A percentile compares a stretch with the other conserved stretches of the same genome.
These are phyloP conservation scores for Tylopilus rubrobrunneus DNA, from an alignment of 768 basidiomycete species.

Conservation along the genomic window DNA sequence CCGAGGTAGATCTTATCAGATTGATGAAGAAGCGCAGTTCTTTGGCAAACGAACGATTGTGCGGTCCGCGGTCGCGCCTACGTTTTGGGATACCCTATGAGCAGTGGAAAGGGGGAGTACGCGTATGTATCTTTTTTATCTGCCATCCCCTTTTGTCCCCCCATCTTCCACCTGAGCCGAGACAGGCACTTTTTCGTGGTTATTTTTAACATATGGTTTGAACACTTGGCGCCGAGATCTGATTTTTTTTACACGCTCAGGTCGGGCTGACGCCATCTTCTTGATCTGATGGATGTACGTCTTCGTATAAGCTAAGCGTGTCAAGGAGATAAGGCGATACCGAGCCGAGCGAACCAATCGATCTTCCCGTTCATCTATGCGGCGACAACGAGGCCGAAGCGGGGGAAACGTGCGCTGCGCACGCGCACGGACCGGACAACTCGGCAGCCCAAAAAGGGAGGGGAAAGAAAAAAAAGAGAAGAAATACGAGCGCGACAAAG, in stretches of 20 bases:
- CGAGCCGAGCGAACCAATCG: conserved; percentile 14
- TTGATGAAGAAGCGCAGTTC: conserved; percentile 56
- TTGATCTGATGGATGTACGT: background rate
- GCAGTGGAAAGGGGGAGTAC: too few relatives aligned
- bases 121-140: too few relatives aligned
- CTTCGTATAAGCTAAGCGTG: background rate
- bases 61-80: conserved; percentile 29
- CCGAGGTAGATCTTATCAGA: conserved; percentile 58
- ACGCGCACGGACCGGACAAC: background rate
- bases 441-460: too few relatives aligned
- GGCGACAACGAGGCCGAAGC: conserved; percentile 12
- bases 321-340: conserved; percentile 22
- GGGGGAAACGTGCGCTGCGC: background rate
- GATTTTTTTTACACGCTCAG: background rate
- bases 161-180: too few relatives aligned
- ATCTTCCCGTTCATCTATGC: conserved; percentile 9
- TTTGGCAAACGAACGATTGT: conserved; percentile 40
- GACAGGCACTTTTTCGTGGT: too few relatives aligned
- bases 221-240: conserved; percentile 2
- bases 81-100: too few relatives aligned
- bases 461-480: too few relatives aligned
- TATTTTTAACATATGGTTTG: background rate
- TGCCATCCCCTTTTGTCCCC: too few relatives aligned
- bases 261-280: background rate
- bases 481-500: too few relatives aligned